A percentile compares a stretch with the other conserved stretches of the same genome.
Conservation (phyloP, 441 rosid species). For the Raphanus hybrid region DNA sequence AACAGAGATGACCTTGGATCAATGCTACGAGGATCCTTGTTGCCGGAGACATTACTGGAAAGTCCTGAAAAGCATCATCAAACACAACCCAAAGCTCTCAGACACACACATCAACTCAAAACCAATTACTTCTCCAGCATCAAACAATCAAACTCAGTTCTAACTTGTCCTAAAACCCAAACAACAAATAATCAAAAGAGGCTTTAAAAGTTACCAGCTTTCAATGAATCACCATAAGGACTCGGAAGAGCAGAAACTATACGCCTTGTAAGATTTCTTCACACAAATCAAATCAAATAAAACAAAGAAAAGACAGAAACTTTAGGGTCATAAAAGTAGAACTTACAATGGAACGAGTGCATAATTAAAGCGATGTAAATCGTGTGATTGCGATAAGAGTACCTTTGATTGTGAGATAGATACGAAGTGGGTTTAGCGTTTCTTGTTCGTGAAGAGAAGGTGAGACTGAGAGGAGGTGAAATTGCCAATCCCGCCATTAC, state of each 20-base stretch:
- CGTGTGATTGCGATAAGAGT: slow-evolving; percentile 1
- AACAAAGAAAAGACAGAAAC: background rate
- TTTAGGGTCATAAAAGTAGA: background rate
- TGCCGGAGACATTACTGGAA: slow-evolving; percentile 51
- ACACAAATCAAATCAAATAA: slow-evolving; percentile 12
- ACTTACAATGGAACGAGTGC: background rate
- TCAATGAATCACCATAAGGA: slow-evolving; percentile 43
- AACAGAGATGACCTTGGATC: slow-evolving; percentile 33
- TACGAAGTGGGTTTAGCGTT: slow-evolving; percentile 42
- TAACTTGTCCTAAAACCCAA: background rate
- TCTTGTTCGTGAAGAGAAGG: slow-evolving; percentile 43
- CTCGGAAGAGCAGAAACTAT: slow-evolving; percentile 48
- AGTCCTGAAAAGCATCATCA: slow-evolving; percentile 53
- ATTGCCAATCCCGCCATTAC: slow-evolving; percentile 64
- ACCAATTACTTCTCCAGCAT: slow-evolving; percentile 1
- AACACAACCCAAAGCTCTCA: slow-evolving; percentile 10
- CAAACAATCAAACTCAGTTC: slow-evolving; percentile 6
- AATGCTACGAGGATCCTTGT: slow-evolving; percentile 20
- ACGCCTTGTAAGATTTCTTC: slow-evolving; percentile 53
- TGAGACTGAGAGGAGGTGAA: slow-evolving; percentile 49
- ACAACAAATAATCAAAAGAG: background rate
- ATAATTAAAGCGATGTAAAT: background rate
- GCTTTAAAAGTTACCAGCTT: slow-evolving; percentile 45
- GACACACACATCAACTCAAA: slow-evolving; percentile 2
- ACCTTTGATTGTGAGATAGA: slow-evolving; percentile 51